Percentiles rank a stretch among this genome's conserved stretches.
Evolutionary conservation across 345 rosid species (phyloP).

Genomic region (Aquilaria malaccensis): DNA sequence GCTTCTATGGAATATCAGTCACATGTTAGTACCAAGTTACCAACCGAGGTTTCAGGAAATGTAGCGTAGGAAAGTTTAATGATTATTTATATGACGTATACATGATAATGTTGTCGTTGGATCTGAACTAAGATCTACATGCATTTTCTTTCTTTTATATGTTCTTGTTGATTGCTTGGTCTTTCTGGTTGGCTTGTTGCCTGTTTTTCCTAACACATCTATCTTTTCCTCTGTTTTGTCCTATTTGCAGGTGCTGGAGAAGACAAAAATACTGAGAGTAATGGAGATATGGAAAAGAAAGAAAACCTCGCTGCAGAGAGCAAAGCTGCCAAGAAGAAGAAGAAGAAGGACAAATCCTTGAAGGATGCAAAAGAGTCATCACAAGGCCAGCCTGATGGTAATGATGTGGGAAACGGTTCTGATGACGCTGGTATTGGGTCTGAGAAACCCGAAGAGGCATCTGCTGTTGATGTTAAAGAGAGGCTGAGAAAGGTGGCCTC

Average conservation of each 20-base stretch:
- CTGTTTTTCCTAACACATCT: background rate
- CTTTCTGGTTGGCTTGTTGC: background rate
- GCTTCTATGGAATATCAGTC: too few relatives aligned
- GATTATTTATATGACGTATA: too few relatives aligned
- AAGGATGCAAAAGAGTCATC: conserved; percentile 56
- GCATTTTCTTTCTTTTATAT: background rate
- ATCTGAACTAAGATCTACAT: background rate
- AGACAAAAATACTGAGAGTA: conserved; percentile 29
- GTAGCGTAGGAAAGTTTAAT: too few relatives aligned
- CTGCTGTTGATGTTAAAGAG: conserved; percentile 53
- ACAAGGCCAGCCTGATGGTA: conserved; percentile 26
- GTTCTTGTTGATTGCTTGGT: too few relatives aligned
- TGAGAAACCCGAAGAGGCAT: conserved; percentile 33
- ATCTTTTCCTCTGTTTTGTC: background rate
- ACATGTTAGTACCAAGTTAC: too few relatives aligned
- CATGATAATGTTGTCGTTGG: too few relatives aligned
- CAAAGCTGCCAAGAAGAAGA: conserved; percentile 68
- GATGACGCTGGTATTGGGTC: conserved; percentile 23
- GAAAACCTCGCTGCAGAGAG: conserved; percentile 48
- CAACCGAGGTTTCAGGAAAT: too few relatives aligned
- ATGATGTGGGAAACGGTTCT: conserved; percentile 19
- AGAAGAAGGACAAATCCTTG: conserved; percentile 51
- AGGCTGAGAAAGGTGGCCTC: conserved; percentile 54
- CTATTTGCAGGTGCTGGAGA: conserved; percentile 19
- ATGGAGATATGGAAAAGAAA: conserved; percentile 48